Evolutionary conservation across 2,329 filamentous ascomycete genomes (phyloP), one percentile per base, ranked within the genome.

Genomic region (Clarireedia sp.): DNA sequence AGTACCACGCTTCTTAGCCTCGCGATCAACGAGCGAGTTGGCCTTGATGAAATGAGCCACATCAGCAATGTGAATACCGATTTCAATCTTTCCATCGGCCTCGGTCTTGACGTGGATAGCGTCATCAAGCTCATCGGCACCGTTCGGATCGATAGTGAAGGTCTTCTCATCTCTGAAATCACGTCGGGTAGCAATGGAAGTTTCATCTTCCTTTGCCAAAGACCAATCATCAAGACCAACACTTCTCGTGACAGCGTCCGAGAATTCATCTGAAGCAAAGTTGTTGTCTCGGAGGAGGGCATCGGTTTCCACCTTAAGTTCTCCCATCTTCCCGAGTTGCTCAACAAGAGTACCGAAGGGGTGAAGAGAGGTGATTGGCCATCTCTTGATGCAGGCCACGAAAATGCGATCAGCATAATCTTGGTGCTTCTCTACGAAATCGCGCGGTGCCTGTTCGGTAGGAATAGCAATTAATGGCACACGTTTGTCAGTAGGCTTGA

Each of bases 341-440:
- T 99, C 94, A 53, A 97, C 91, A 47, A 99, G 83, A 8, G 94
- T 99, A 69, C 94, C 94, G 67, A 99, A 99, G 33, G 94, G 94
- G 74, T 99, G 94, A 55, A 99, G 83, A n/a, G 94, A 99, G 26
- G 94, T 99, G 67, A 99, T 99, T 60, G 94, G 94, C 94, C 94
- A 99, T 68, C 94, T 85, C 81, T 99, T 99, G 74, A 99, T 99
- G 75, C 91, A 96, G 48, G 94, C 94, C 64, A 99, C 94, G 63
- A 99, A 99, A 67, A 99, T 99, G 66, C 90, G 87, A 73, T 96
- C 95, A 56, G 92, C 90, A 66, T 97, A 99, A 29, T 96, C 90
- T 71, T 96, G 90, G 71, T 99, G 94, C 73, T 94, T 96, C 76
- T 99, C 94, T 26, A 99, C 94, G 66, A 99, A 99, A 73, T 97